Evolutionary conservation across 768 basidiomycete genomes (phyloP).

Genomic region (Paxillus ammoniavirescens): DNA sequence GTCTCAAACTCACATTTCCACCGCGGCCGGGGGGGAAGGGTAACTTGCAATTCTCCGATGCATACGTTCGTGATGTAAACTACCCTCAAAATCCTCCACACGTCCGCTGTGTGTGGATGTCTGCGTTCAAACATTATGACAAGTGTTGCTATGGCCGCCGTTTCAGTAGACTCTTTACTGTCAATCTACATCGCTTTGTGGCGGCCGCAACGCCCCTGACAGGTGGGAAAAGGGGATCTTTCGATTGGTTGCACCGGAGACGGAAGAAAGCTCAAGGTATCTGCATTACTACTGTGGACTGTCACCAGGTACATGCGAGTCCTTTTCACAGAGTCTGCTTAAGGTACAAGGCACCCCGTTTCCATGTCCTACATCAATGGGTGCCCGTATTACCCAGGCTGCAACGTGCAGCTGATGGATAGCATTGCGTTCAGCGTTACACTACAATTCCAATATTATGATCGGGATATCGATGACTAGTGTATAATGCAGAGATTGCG

Average conservation of each 20-base stretch:
- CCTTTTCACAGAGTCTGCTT: not conserved
- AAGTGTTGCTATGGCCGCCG: not conserved
- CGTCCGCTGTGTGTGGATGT: not conserved
- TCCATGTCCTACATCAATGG: too few species aligned
- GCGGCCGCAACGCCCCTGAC: not conserved
- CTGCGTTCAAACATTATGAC: not conserved
- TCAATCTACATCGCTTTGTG: not conserved
- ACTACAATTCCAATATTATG: slow-evolving; percentile 23
- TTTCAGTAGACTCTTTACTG: not conserved
- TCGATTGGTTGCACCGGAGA: too few species aligned
- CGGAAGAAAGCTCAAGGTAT: not conserved
- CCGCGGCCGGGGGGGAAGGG: not conserved
- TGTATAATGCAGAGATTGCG: slow-evolving; percentile 27
- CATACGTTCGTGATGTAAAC: not conserved
- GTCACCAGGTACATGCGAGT: slow-evolving; percentile 1
- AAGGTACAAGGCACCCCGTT: not conserved
- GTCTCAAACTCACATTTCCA: not conserved
- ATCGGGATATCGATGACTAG: slow-evolving; percentile 14
- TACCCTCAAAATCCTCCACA: not conserved
- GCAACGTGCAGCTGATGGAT: not conserved
- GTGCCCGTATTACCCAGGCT: not conserved
- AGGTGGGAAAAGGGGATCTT: not conserved
- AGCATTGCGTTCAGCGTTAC: not conserved
- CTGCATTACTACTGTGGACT: not conserved
- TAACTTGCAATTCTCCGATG: not conserved